Base-by-base conservation (phyloP, 306 rosid genomes). In the Vigna reflexopilosa region DNA sequence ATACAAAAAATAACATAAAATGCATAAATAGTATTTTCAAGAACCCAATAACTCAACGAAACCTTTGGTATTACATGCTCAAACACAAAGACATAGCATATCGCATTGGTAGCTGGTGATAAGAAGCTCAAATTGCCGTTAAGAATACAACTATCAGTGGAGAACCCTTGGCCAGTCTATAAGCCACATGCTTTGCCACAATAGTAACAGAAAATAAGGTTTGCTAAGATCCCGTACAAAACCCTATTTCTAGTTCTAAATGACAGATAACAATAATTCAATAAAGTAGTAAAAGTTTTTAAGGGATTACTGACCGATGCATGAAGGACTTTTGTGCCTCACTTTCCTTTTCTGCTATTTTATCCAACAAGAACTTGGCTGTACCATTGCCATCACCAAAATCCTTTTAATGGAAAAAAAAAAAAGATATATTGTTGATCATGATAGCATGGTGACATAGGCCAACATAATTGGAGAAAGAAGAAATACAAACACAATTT, bases 321-420 rank as follows among this genome's bases (percentile, higher is more conserved):
- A 95, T 95, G 77, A 95, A 93, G 83, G 99, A 95, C 82, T 90
- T 95, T 67, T 95, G 93, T 32, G 99, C 99, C 82, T 93, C 98
- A 50, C 90, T 79, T 86, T 95, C 99, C 94, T 57, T 12, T 22
- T 77, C 78, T 42, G 96, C 99, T 85, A 93, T 95, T 77, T 73
- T 86, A 82, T 91, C 87, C 85, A 95, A 78, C 86, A 95, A 87
- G 72, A 80, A 67, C 92, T 88, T 91, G 22, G 96, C 96, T 70
- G 98, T 93, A 77, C 94, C 96, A 52, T 87, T 89, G 22, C 96
- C 94, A 84, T 89, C 90, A 65, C 87, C 87, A 83, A 62, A 13
- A 85, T 77, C 96, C 99, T 95, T 88, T 47, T 75, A 79, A 77
- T 45, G 70, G 78, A 52, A 72, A 82, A 77, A 67, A 82, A 77